Percentiles rank a stretch among this genome's conserved stretches.
Conservation (phyloP, 2,329 filamentous ascomycete genomes). For the Hymenoscyphus scutula region DNA sequence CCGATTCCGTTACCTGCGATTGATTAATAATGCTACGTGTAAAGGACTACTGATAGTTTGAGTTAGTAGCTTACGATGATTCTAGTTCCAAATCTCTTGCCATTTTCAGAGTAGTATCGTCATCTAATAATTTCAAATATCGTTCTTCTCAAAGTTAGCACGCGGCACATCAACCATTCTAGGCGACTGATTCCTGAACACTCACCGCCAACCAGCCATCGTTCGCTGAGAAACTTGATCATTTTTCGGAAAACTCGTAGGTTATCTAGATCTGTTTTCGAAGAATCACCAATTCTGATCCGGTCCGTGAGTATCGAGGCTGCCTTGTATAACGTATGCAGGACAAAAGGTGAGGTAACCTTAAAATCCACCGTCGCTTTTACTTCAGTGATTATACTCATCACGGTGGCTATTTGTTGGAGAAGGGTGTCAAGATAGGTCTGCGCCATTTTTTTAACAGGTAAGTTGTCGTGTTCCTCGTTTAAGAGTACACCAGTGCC, state of each 20-base stretch:
- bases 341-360: background rate
- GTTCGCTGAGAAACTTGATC: background rate
- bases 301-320: slow-evolving; percentile 5
- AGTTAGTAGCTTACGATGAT: background rate
- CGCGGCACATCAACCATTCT: background rate
- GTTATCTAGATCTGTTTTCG: background rate
- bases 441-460: background rate
- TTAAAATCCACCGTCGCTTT: background rate
- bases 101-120: slow-evolving; percentile 9
- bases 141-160: background rate
- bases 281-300: slow-evolving; percentile 1
- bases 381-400: background rate
- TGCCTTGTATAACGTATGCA: slow-evolving; percentile 2
- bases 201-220: slow-evolving; percentile 3
- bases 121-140: slow-evolving; percentile 1
- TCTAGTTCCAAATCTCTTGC: slow-evolving; percentile 6
- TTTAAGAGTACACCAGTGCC: background rate
- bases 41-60: background rate
- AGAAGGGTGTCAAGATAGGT: background rate
- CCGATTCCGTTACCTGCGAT: background rate
- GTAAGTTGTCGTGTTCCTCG: background rate
- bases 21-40: background rate
- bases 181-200: background rate
- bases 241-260: slow-evolving; percentile 3
- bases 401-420: background rate